Conservation (phyloP, 441 rosid species). For the Theobroma grandiflorum region DNA sequence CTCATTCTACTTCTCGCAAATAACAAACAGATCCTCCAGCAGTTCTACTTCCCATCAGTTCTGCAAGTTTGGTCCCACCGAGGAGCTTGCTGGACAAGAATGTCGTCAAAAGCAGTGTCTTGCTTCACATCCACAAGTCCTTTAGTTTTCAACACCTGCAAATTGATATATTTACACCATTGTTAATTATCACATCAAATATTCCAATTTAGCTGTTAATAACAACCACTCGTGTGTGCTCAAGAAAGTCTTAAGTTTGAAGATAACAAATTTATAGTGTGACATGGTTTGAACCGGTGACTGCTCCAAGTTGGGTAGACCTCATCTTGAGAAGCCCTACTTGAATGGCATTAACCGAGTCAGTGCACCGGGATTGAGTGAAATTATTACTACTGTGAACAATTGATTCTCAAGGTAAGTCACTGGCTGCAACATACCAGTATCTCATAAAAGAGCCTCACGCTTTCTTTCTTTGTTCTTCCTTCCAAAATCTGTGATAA, state of each 20-base stretch:
- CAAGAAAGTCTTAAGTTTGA: no score
- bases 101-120: constrained; percentile 57
- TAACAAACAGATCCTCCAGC: neutral
- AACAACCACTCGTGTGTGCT: neutral
- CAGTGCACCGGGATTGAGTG: no score
- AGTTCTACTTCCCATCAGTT: neutral
- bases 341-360: no score
- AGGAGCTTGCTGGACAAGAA: constrained; percentile 50
- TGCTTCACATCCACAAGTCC: constrained; percentile 73
- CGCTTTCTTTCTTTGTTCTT: constrained; percentile 67
- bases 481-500: constrained; percentile 57
- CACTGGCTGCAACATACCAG: constrained; percentile 53
- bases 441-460: constrained; percentile 84
- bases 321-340: no score
- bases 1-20: neutral
- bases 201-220: neutral
- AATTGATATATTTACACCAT: constrained; percentile 10
- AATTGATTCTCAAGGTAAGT: no score
- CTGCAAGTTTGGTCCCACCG: constrained; percentile 39
- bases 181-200: neutral
- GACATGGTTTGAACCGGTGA: no score
- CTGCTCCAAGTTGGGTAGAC: no score
- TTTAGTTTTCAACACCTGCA: constrained; percentile 75
- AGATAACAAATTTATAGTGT: no score
- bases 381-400: no score